Percentiles rank a stretch among this genome's conserved stretches.
Conservation (phyloP, 768 basidiomycete genomes). For the Tulasnella sp. region DNA sequence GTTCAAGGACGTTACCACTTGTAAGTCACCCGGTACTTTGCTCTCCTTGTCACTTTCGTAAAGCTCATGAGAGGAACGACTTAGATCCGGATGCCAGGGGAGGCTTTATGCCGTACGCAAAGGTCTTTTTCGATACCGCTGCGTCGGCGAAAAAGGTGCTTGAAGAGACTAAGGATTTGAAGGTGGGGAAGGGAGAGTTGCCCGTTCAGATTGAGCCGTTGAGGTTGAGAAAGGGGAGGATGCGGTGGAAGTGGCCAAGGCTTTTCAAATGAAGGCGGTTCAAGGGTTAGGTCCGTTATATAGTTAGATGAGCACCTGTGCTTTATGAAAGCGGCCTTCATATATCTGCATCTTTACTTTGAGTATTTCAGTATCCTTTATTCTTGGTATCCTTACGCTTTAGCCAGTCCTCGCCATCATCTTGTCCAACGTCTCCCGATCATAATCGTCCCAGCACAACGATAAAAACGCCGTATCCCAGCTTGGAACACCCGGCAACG, state of each 20-base stretch:
- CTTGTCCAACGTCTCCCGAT: background rate
- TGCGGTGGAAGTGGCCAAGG: background rate
- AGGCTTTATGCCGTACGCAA: background rate
- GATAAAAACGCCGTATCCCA: constrained; percentile 40
- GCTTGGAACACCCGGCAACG: constrained; percentile 22
- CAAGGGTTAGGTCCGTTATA: background rate
- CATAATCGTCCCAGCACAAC: constrained; percentile 47
- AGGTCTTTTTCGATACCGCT: background rate
- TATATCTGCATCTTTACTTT: background rate
- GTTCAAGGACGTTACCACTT: background rate
- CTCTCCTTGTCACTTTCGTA: too few relatives aligned
- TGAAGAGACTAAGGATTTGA: background rate
- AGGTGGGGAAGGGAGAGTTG: background rate
- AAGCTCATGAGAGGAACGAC: too few relatives aligned
- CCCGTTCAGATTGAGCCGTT: background rate
- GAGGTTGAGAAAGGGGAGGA: background rate
- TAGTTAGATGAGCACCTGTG: background rate
- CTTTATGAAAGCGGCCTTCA: background rate
- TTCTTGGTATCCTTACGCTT: too few relatives aligned
- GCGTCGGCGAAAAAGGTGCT: background rate
- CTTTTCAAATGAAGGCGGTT: background rate
- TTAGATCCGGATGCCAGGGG: background rate
- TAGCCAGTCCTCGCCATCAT: background rate
- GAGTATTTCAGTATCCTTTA: too few relatives aligned
- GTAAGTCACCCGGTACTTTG: background rate